Conservation (phyloP, 1,284 basidiomycete genomes). For the Moesziomyces antarcticus region DNA sequence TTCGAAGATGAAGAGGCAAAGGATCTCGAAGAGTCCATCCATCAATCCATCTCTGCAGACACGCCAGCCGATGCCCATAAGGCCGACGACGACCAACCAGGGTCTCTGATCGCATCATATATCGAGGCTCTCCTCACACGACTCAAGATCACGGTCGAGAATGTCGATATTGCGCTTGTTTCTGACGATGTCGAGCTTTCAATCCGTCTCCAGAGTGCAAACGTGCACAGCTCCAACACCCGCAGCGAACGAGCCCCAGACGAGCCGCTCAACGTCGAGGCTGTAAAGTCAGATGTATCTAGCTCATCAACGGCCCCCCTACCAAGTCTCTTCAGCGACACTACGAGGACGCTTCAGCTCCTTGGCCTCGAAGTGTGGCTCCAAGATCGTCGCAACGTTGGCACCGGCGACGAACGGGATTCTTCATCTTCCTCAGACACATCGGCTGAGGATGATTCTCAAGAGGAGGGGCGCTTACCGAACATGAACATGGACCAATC, state of each 20-base stretch:
- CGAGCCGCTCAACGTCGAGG: background rate
- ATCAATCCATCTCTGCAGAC: conserved; percentile 42
- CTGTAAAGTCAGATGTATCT: background rate
- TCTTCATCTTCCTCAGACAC: conserved; percentile 33
- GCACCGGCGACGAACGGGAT: background rate
- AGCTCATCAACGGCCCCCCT: background rate
- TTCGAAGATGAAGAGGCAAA: conserved; percentile 44
- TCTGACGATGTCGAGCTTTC: conserved; percentile 25
- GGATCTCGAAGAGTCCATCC: conserved; percentile 50
- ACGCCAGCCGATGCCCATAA: conserved; percentile 6
- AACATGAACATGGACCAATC: conserved; percentile 10
- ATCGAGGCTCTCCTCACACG: conserved; percentile 54
- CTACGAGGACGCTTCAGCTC: conserved; percentile 19
- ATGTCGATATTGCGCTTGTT: conserved; percentile 22
- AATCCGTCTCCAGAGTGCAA: conserved; percentile 19
- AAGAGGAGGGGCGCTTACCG: background rate
- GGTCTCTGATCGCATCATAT: conserved; percentile 41
- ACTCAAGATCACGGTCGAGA: conserved; percentile 40
- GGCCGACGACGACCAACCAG: conserved; percentile 8
- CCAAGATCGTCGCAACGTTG: conserved; percentile 8
- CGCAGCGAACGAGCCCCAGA: conserved; percentile 16
- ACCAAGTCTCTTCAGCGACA: conserved; percentile 30
- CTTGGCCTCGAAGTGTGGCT: conserved; percentile 25
- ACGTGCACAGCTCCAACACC: conserved; percentile 30
- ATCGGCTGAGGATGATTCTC: conserved; percentile 4